These are phyloP conservation scores for Lenwebbia sp. DNA, from an alignment of 345 rosid species.

Conservation along the genomic window DNA sequence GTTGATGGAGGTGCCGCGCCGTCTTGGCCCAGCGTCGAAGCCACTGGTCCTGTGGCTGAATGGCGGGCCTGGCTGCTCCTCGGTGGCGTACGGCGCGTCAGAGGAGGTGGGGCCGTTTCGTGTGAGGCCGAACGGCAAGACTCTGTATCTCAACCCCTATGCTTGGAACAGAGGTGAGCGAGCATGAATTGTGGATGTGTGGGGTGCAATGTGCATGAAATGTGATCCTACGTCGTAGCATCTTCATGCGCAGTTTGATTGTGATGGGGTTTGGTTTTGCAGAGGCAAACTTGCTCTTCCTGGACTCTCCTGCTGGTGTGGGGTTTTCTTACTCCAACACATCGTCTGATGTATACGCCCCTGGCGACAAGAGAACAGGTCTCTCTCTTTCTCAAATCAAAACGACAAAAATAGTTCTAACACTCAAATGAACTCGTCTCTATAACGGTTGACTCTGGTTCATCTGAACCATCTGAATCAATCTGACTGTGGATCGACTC, in stretches of 20 bases:
- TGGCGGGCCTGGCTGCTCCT: conserved; percentile 95
- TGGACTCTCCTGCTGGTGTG: conserved; percentile 91
- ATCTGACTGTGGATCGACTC: neutral
- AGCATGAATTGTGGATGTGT: neutral
- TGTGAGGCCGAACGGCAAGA: conserved; percentile 43
- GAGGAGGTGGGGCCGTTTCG: conserved; percentile 96
- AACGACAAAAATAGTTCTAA: neutral
- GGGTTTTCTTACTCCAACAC: conserved; percentile 79
- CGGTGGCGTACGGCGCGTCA: conserved; percentile 74
- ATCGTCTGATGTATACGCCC: conserved; percentile 31
- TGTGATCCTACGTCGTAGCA: neutral
- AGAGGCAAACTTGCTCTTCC: conserved; percentile 76
- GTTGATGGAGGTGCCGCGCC: conserved; percentile 39
- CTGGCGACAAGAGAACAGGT: conserved; percentile 89
- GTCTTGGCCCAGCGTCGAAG: conserved; percentile 11
- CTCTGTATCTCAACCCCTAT: conserved; percentile 35
- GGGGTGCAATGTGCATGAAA: neutral
- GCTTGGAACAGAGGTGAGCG: conserved; percentile 75
- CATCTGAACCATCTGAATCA: neutral
- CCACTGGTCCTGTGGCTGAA: conserved; percentile 78
- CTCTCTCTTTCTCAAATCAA: neutral
- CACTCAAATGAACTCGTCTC: neutral
- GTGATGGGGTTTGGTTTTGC: neutral
- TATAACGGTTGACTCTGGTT: neutral
- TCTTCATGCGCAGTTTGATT: neutral